These are phyloP conservation scores for Crithidia thermophila DNA, from an alignment of 208 protist genomes.

Conservation along the genomic window DNA sequence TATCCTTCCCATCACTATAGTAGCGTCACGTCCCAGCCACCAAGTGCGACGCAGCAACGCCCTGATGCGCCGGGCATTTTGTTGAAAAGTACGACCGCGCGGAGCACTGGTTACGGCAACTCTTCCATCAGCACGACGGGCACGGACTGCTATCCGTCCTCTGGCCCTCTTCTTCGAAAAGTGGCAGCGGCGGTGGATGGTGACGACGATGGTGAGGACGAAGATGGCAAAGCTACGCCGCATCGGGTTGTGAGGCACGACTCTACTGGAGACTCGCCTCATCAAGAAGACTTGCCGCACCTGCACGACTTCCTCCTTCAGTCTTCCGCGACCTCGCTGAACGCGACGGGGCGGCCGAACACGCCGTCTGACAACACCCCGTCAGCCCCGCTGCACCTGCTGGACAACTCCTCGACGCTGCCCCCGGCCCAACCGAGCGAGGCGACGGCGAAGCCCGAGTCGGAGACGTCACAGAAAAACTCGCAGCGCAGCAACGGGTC, in stretches of 20 bases:
- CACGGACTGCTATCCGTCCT: neutral
- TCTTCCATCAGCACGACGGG: neutral
- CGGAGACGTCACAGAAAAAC: neutral
- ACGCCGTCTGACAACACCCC: neutral
- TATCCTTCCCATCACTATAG: neutral
- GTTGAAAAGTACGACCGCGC: neutral
- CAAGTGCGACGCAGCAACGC: too few relatives aligned
- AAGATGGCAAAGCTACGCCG: too few relatives aligned
- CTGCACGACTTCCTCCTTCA: constrained; percentile 14
- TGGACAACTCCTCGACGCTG: neutral
- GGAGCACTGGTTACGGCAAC: neutral
- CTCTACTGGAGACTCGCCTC: too few relatives aligned
- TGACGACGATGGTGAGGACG: too few relatives aligned
- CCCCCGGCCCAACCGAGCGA: neutral
- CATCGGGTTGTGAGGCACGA: too few relatives aligned
- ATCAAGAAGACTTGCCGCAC: constrained; percentile 1
- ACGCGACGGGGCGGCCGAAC: neutral
- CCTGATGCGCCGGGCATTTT: too few relatives aligned
- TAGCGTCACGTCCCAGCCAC: too few relatives aligned
- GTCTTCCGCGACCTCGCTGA: neutral
- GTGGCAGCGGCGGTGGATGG: neutral
- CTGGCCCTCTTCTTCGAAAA: neutral
- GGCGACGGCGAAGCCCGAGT: neutral
- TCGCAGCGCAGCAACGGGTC: neutral
- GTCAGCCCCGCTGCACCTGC: neutral